phyloP scores from a whole-genome alignment of 1,139 yeast genomes.

The Blastobotrys apis region DNA sequence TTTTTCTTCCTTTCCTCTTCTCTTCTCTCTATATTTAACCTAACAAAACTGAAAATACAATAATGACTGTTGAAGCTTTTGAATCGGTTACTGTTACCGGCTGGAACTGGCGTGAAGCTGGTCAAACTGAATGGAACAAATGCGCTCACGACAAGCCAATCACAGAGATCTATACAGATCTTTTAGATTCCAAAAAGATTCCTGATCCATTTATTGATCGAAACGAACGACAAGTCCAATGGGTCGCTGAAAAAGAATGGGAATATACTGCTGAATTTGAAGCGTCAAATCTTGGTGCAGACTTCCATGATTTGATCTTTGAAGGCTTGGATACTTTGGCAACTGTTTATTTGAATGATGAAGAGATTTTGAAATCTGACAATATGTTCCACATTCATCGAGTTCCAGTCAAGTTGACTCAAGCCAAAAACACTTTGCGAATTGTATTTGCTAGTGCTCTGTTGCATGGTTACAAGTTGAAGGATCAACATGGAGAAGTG shows the following conservation, averaged over 20 bases:
- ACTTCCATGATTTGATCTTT: slow-evolving; percentile 32
- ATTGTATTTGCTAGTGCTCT: slow-evolving; percentile 34
- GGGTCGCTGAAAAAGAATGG: slow-evolving; percentile 43
- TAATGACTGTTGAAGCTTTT: too few relatives aligned
- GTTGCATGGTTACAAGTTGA: slow-evolving; percentile 28
- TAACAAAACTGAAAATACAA: too few relatives aligned
- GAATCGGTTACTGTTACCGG: slow-evolving; percentile 9
- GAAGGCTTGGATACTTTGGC: slow-evolving; percentile 48
- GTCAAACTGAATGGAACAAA: slow-evolving; percentile 22
- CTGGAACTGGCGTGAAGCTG: slow-evolving; percentile 26
- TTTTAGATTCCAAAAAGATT: slow-evolving; percentile 38
- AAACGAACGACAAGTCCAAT: slow-evolving; percentile 43
- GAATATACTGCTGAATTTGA: slow-evolving; percentile 27
- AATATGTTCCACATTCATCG: slow-evolving; percentile 41
- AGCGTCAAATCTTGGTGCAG: neutral
- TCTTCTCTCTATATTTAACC: too few relatives aligned
- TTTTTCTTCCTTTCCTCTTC: too few relatives aligned
- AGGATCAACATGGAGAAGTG: slow-evolving; percentile 26
- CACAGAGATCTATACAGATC: slow-evolving; percentile 42
- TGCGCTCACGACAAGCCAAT: slow-evolving; percentile 23
- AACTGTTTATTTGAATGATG: slow-evolving; percentile 38
- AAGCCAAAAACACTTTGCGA: slow-evolving; percentile 27
- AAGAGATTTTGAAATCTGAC: slow-evolving; percentile 34
- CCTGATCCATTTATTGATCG: slow-evolving; percentile 44
- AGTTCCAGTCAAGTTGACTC: slow-evolving; percentile 23